Base-by-base conservation (phyloP, 371 early-diverging fungal genomes). In the Rhizopus microsporus region DNA sequence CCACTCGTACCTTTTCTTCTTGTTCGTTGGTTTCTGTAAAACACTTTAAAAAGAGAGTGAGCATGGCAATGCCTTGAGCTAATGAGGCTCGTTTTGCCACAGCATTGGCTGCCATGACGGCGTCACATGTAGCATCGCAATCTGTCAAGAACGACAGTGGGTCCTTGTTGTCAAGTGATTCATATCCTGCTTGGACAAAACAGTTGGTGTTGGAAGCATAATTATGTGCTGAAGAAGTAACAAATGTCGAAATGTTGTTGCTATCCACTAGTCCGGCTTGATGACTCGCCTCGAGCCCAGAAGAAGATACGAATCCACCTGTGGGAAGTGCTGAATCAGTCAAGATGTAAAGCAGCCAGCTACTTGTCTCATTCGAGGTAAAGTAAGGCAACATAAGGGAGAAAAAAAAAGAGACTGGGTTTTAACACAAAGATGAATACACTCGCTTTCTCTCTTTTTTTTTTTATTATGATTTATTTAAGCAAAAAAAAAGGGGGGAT, bases 271-370 rank as follows among this genome's bases (percentile, higher is more conserved):
- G 72, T 3, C 88, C 88, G 6, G 80, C 74, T 67, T 88, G 88
- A 53, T 68, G 56, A 7, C 84, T 81, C 2, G 91, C 88, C 65
- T 92, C 92, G 1, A 92, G 81, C 0, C 92, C 92, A 4, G 89
- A 86, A 31, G 92, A 92, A 39, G 91, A 86, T 7, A 92, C 90
- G 62, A 92, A 92, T 0, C 92, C 92, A 23, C 96, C 94, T 0
- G 93, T 94, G 0, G 96, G 96, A 10, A 96, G 80, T 12, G 93
- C 93, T 5, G 94, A 94, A 77, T 96, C 96, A 7, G 92, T 85
- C 29, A 96, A 71, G 62, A 91, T 85, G 77, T 88, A 90, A 3
- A 92, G 81, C 4, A 92, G 74, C 93, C 92, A 93, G 35, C 80
- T 74, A 56, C 77, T 75, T 5, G 76, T 75, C 35, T 73, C 71